A percentile compares a stretch with the other conserved stretches of the same genome.
Conservation (phyloP, 2,329 filamentous ascomycete species). For the Xylariomycetidae sp. region DNA sequence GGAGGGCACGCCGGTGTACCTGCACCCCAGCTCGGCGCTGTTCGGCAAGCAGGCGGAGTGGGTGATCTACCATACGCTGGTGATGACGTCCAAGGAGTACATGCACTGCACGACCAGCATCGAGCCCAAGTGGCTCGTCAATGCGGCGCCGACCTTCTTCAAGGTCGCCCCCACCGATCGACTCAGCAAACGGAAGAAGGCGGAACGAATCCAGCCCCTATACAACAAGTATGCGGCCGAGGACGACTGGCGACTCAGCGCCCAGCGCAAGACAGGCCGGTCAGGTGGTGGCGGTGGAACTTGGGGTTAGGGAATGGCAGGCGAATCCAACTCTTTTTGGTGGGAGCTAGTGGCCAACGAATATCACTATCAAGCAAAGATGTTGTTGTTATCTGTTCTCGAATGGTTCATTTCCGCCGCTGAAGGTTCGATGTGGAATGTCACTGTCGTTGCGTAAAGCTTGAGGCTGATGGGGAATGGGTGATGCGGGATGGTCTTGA, state of each 20-base stretch:
- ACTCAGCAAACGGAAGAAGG: constrained; percentile 85
- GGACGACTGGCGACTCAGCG: constrained; percentile 90
- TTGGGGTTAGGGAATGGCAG: constrained; percentile 64
- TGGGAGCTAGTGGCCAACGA: not conserved
- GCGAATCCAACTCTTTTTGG: too few species aligned
- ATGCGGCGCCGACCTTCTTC: constrained; percentile 98
- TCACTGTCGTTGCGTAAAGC: too few species aligned
- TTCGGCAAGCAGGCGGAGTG: constrained; percentile 96
- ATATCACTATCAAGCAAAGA: too few species aligned
- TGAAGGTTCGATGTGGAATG: too few species aligned
- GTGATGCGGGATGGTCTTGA: too few species aligned
- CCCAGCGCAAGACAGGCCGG: constrained; percentile 78
- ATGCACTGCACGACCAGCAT: constrained; percentile 94
- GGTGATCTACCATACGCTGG: constrained; percentile 87
- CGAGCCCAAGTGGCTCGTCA: constrained; percentile 89
- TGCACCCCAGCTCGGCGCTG: constrained; percentile 85
- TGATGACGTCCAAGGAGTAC: constrained; percentile 94
- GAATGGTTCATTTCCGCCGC: too few species aligned
- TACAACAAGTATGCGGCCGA: constrained; percentile 89
- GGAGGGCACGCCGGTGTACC: constrained; percentile 88
- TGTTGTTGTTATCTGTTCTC: too few species aligned
- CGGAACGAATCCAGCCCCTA: constrained; percentile 89
- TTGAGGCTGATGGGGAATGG: too few species aligned
- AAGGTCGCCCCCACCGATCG: constrained; percentile 86
- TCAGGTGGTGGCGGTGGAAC: constrained; percentile 83